Evolutionary conservation across 208 protist species (phyloP).

Genomic region (Acanthamoeba royreba): DNA sequence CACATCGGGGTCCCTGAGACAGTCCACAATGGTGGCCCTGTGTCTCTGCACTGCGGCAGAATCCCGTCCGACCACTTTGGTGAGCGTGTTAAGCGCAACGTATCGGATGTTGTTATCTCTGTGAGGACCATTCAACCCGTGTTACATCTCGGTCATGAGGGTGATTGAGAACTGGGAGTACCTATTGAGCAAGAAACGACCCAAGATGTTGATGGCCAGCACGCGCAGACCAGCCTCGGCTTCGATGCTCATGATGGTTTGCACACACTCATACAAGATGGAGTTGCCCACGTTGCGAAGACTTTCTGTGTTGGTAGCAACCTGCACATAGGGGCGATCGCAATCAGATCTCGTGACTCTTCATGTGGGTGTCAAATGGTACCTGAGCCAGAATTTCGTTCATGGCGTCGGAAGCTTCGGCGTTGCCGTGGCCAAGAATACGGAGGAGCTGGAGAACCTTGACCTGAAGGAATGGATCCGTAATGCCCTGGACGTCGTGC

Average conservation of each 20-base stretch:
- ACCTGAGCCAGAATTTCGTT: slow-evolving; percentile 96
- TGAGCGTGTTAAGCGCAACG: slow-evolving; percentile 90
- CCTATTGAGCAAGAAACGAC: slow-evolving; percentile 92
- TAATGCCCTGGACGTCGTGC: slow-evolving; percentile 93
- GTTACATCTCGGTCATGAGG: background rate
- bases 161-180: background rate
- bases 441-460: slow-evolving; percentile 89
- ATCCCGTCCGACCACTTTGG: slow-evolving; percentile 87
- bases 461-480: slow-evolving; percentile 98
- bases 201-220: slow-evolving; percentile 97
- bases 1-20: slow-evolving; percentile 93
- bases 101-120: slow-evolving; percentile 98
- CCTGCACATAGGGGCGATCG: slow-evolving; percentile 53
- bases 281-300: slow-evolving; percentile 95
- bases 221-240: slow-evolving; percentile 81
- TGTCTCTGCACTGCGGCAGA: slow-evolving; percentile 90
- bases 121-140: background rate
- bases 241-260: slow-evolving; percentile 97
- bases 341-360: too few relatives aligned
- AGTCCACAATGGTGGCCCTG: slow-evolving; percentile 94
- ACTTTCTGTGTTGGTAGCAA: slow-evolving; percentile 97
- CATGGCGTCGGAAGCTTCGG: slow-evolving; percentile 90
- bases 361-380: too few relatives aligned
- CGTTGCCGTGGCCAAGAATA: slow-evolving; percentile 91
- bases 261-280: slow-evolving; percentile 97